Percentiles rank a stretch among this genome's conserved stretches.
Evolutionary conservation across 2,329 filamentous ascomycete genomes (phyloP).

Genomic region (Westerdykella ornata): DNA sequence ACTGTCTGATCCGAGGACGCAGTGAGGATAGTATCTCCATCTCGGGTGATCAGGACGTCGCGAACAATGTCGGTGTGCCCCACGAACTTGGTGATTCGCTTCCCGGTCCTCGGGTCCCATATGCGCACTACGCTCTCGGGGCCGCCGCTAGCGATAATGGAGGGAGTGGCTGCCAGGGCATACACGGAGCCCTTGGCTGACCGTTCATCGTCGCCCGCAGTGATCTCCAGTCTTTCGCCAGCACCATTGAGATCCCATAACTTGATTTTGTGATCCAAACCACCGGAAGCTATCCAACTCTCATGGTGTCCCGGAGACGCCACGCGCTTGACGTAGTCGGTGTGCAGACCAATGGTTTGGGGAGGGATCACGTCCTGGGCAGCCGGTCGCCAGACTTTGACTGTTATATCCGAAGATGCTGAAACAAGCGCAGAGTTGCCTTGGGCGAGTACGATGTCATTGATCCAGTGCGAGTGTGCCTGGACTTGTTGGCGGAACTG

Average conservation of each 20-base stretch:
- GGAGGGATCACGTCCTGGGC: constrained; percentile 59
- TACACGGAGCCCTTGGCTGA: constrained; percentile 91
- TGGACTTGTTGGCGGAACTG: constrained; percentile 58
- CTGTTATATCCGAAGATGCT: constrained; percentile 86
- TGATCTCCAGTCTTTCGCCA: constrained; percentile 80
- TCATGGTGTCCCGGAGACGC: constrained; percentile 65
- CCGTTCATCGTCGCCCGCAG: constrained; percentile 74
- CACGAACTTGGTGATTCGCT: constrained; percentile 90
- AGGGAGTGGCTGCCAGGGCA: constrained; percentile 71
- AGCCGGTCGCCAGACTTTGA: constrained; percentile 82
- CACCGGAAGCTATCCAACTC: constrained; percentile 89
- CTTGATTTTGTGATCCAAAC: constrained; percentile 83
- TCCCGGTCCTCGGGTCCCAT: constrained; percentile 84
- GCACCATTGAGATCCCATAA: constrained; percentile 89
- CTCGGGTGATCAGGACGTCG: constrained; percentile 80
- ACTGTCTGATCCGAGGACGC: constrained; percentile 94
- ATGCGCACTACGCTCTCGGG: constrained; percentile 88
- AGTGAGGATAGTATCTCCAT: constrained; percentile 85
- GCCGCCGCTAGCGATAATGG: constrained; percentile 81
- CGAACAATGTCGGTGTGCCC: constrained; percentile 94
- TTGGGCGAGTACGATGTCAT: constrained; percentile 77
- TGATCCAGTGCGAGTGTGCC: constrained; percentile 94
- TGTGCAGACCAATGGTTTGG: constrained; percentile 81
- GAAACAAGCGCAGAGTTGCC: constrained; percentile 75
- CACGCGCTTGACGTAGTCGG: constrained; percentile 93